Base-by-base conservation (phyloP, 176 grass and related monocot species). In the Eremochloa ophiuroides region DNA sequence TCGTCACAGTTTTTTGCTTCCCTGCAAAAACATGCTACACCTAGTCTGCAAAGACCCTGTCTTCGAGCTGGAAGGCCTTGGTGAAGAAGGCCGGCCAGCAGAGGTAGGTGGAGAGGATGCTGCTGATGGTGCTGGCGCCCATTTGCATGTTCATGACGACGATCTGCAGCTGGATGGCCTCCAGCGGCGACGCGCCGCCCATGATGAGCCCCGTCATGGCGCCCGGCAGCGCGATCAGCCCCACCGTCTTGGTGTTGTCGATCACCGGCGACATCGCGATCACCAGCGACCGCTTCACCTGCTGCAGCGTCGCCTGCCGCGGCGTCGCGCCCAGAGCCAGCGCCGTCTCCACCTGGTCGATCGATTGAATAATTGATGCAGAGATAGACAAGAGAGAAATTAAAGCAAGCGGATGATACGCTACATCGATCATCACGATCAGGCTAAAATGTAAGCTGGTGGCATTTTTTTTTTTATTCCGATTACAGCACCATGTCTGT, bases 291-390 rank as follows among this genome's bases (percentile, higher is more conserved):
- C 87, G 64, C 58, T 82, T 83, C 25, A 91, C 87, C 70, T 98
- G 95, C 87, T 87, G 86, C 29, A 79, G 65, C 17, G 92, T 94
- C 16, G 95, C 95, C 87, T 94, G 92, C 9, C 92, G 65, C 4
- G 95, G 95, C 30, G 95, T 94, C 9, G 92, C 95, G 0, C 95
- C 92, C 29, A 94, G 90, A 13, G 92, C 92, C 7, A 98, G 55
- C 33, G 95, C 95, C 0, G 95, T 98, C 77, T 98, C 95, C 37
- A 98, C 91, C 94, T 94, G n/a, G n/a, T n/a, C n/a, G n/a, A n/a
- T n/a, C n/a, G n/a, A n/a, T n/a, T n/a, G 69, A 47, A 17, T 6
- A 1, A 17, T 47, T 16, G 5, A 47, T 46, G 43, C 43, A 46
- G 13, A n/a, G n/a, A n/a, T n/a, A n/a, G n/a, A n/a, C n/a, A n/a